A percentile compares a stretch with the other conserved stretches of the same genome.
These are phyloP conservation scores for Baorangia bicolor DNA, from an alignment of 768 basidiomycete genomes.

Conservation along the genomic window DNA sequence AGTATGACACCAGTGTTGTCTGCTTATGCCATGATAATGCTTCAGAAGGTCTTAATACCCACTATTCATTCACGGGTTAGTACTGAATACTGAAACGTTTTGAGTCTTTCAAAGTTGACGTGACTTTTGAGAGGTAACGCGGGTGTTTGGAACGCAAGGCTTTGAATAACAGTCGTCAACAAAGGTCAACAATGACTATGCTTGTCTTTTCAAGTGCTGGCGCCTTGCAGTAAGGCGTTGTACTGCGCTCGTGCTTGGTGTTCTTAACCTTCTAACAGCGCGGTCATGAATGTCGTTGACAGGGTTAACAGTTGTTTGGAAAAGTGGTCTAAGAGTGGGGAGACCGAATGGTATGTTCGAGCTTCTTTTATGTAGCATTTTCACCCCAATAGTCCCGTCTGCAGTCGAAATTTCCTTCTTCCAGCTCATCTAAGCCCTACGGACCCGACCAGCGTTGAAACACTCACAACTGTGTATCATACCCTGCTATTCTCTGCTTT, in stretches of 20 bases:
- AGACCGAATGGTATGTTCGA: conserved; percentile 55
- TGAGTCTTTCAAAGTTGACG: too few relatives aligned
- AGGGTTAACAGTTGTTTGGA: conserved; percentile 49
- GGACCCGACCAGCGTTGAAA: conserved; percentile 51
- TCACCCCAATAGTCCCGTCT: conserved; percentile 13
- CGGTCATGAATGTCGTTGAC: conserved; percentile 59
- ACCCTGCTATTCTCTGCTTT: conserved; percentile 62
- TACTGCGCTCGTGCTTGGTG: conserved; percentile 16
- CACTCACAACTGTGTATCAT: conserved; percentile 67
- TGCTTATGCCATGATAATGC: neutral
- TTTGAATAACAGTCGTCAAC: conserved; percentile 27
- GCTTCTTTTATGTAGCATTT: conserved; percentile 16
- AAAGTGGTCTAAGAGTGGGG: conserved; percentile 60
- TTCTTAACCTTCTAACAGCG: conserved; percentile 7
- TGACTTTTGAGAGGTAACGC: too few relatives aligned
- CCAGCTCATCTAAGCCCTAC: conserved; percentile 58
- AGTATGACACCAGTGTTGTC: neutral
- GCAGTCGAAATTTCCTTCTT: conserved; percentile 61
- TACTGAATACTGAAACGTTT: too few relatives aligned
- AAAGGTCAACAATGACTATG: conserved; percentile 27
- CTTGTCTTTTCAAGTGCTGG: conserved; percentile 18
- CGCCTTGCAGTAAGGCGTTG: conserved; percentile 14
- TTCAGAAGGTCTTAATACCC: too few relatives aligned
- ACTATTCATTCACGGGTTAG: neutral
- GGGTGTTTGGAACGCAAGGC: conserved; percentile 21